phyloP scores from a whole-genome alignment of 768 basidiomycete genomes.

The Hemileccinum rubropunctum region DNA sequence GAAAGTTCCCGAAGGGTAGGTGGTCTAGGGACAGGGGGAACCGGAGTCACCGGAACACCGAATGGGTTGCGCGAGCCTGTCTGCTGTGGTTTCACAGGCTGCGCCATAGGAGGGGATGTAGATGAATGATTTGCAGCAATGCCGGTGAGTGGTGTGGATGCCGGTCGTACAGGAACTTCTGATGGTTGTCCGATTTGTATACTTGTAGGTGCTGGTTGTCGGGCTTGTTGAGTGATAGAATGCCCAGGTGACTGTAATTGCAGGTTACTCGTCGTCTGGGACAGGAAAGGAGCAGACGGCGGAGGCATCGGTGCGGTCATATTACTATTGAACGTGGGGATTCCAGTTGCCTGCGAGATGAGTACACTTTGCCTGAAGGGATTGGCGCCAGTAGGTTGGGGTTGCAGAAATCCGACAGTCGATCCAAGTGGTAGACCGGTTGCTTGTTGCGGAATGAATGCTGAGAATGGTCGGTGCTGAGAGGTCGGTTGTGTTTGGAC shows the following conservation, averaged over 20 bases:
- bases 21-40: constrained; percentile 67
- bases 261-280: constrained; percentile 8
- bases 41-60: constrained; percentile 62
- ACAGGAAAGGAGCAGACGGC: neutral
- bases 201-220: constrained; percentile 7
- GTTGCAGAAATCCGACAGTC: constrained; percentile 47
- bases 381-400: constrained; percentile 60
- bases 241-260: constrained; percentile 16
- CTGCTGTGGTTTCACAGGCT: constrained; percentile 79
- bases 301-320: constrained; percentile 16
- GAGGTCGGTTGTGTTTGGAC: constrained; percentile 36
- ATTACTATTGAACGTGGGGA: constrained; percentile 42
- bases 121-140: constrained; percentile 25
- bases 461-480: constrained; percentile 53
- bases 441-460: constrained; percentile 54
- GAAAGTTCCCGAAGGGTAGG: constrained; percentile 83
- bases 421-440: constrained; percentile 45
- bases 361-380: constrained; percentile 84
- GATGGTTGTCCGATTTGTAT: constrained; percentile 5
- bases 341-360: constrained; percentile 59
- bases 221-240: constrained; percentile 6
- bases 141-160: constrained; percentile 67
- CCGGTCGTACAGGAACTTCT: constrained; percentile 54
- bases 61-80: constrained; percentile 98
- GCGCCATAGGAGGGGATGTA: constrained; percentile 44